These are phyloP conservation scores for Polygonum maritimum DNA, from an alignment of 148 eudicot genomes.

Conservation along the genomic window DNA sequence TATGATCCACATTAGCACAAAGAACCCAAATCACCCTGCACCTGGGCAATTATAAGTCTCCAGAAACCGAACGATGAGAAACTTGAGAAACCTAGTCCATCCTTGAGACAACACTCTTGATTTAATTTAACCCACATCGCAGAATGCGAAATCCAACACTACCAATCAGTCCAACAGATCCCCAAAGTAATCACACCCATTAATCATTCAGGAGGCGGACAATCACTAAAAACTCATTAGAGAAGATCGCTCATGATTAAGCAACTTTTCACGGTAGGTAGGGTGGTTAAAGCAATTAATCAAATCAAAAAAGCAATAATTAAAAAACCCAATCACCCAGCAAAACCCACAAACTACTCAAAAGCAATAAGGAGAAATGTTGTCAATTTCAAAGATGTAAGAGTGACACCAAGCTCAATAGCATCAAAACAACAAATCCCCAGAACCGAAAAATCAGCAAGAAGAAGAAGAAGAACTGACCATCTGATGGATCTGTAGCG, in stretches of 20 bases:
- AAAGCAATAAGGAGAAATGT: neutral
- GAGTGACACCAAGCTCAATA: neutral
- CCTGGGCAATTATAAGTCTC: neutral
- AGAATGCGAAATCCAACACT: neutral
- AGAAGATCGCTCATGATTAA: constrained; percentile 2
- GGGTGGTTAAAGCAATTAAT: neutral
- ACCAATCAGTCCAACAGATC: constrained; percentile 5
- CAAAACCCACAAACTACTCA: neutral
- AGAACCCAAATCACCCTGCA: neutral
- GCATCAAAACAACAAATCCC: neutral
- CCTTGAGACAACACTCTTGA: neutral
- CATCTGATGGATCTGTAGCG: constrained; percentile 58
- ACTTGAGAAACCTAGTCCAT: neutral
- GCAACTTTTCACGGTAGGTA: constrained; percentile 6
- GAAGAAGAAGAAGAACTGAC: constrained; percentile 16
- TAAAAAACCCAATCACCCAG: neutral
- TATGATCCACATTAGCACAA: neutral
- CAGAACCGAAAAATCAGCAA: constrained; percentile 6
- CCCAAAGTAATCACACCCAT: neutral
- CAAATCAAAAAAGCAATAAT: constrained; percentile 5
- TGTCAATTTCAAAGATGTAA: neutral
- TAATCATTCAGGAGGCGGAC: neutral
- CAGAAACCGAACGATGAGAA: neutral
- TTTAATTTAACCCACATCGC: neutral
- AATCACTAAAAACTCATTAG: neutral